Evolutionary conservation across 2,329 filamentous ascomycete genomes (phyloP).

Genomic region (Aspergillus vadensis): DNA sequence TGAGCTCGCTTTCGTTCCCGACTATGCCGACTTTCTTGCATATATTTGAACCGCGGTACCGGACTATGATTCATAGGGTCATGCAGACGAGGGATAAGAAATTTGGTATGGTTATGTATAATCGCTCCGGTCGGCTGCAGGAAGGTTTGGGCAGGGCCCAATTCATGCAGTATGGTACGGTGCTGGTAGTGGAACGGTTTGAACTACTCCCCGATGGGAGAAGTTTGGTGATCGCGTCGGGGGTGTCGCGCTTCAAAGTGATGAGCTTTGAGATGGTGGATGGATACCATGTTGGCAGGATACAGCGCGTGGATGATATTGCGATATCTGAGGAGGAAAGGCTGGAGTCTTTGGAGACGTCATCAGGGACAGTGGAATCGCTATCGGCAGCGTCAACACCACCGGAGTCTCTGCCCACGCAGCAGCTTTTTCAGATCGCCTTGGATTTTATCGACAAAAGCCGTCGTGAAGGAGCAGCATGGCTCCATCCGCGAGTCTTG

Average conservation of each 20-base stretch:
- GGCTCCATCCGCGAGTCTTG: constrained; percentile 73
- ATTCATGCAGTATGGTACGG: constrained; percentile 75
- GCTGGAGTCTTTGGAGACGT: constrained; percentile 69
- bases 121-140: constrained; percentile 55
- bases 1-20: constrained; percentile 81
- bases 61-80: constrained; percentile 81
- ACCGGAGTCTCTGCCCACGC: constrained; percentile 63
- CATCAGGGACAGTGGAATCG: constrained; percentile 20
- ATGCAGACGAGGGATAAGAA: constrained; percentile 68
- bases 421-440: constrained; percentile 66
- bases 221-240: constrained; percentile 76
- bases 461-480: constrained; percentile 68
- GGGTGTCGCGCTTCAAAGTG: constrained; percentile 75
- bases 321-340: constrained; percentile 77
- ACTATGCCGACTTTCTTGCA: constrained; percentile 82
- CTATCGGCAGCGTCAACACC: constrained; percentile 29
- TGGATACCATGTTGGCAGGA: constrained; percentile 74
- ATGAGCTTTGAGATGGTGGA: constrained; percentile 64
- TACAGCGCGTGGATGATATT: constrained; percentile 80
- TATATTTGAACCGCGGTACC: constrained; percentile 90
- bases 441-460: constrained; percentile 70
- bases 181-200: constrained; percentile 73
- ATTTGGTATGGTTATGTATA: constrained; percentile 84
- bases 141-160: constrained; percentile 54
- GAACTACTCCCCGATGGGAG: constrained; percentile 77